Percentiles rank a stretch among this genome's conserved stretches.
Conservation (phyloP, 805 yeast genomes). For the Kluyveromyces lactis region DNA sequence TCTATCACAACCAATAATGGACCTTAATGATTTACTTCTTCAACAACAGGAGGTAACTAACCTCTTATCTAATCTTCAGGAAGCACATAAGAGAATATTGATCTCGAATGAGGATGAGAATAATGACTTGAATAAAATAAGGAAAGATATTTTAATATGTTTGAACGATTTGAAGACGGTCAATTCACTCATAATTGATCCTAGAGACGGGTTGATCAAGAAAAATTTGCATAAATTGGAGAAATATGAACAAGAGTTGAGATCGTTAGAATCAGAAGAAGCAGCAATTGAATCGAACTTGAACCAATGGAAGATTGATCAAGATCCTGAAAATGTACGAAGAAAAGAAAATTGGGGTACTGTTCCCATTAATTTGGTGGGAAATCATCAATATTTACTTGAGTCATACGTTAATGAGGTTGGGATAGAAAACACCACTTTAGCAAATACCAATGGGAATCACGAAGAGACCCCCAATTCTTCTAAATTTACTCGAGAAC, state of each 20-base stretch:
- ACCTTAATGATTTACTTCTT: constrained; percentile 15
- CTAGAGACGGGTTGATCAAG: constrained; percentile 17
- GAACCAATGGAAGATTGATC: constrained; percentile 6
- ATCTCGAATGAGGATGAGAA: constrained; percentile 11
- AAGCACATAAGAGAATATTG: constrained; percentile 17
- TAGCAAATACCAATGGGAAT: constrained; percentile 5
- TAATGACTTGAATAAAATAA: constrained; percentile 13
- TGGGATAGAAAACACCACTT: constrained; percentile 18
- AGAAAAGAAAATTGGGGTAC: not conserved
- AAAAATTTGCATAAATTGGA: constrained; percentile 13
- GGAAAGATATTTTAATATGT: constrained; percentile 23
- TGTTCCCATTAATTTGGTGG: constrained; percentile 7
- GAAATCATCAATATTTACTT: constrained; percentile 15
- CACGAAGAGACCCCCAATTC: not conserved
- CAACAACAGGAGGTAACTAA: constrained; percentile 18
- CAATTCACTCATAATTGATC: constrained; percentile 19
- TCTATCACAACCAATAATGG: too few species aligned
- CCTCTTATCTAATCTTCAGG: constrained; percentile 14
- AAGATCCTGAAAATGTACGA: not conserved
- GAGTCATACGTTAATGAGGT: constrained; percentile 20
- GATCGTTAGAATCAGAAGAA: constrained; percentile 9
- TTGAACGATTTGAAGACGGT: constrained; percentile 21
- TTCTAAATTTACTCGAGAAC: not conserved
- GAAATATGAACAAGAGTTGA: constrained; percentile 10
- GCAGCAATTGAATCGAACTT: constrained; percentile 6